Base-by-base conservation (phyloP, 2,329 filamentous ascomycete species). In the Penicillium occitanis region DNA sequence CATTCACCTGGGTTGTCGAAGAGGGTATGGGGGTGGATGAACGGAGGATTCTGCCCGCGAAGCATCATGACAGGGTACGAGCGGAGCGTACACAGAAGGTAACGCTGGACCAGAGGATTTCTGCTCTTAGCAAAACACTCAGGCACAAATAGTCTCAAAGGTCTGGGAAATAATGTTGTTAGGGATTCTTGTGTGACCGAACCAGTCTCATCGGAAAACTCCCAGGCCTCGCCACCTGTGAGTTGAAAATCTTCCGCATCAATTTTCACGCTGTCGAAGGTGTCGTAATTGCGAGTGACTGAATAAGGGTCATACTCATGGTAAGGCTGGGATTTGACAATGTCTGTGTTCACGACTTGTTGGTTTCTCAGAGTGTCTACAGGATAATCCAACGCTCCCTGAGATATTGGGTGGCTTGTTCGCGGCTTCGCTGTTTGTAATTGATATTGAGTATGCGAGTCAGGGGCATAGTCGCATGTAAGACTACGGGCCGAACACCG, bases 21-120 rank as follows among this genome's bases (percentile, higher is more conserved):
- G 3, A 46, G 6, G 0, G 40, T 46, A 28, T 19, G 40, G 2
- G 62, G 25, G 51, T 64, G 62, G 11, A 64, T 64, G 13, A 64
- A 64, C 1, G 62, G 62, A 13, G 62, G 62, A 28, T 22, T 58
- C 62, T 58, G 62, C n/a, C 62, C 62, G 17, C 40, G 51, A 64
- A 64, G 62, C 62, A 64, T 58, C 40, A 58, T 64, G 33, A 33
- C 40, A 17, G 62, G 62, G 13, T 64, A 64, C 17, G 62, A 58
- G 40, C 53, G 51, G 42, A 64, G 62, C 22, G 62, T 57, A 22
- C 37, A 57, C 40, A 57, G 19, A 37, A 64, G 40, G 50, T 64
- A 64, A 19, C 51, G 53, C 2, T 44, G 37, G 6, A n/a, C 42
- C 5, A 64, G 51, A n/a, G 62, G n/a, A 1, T 30, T 48, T 37